A percentile compares a stretch with the other conserved stretches of the same genome.
These are phyloP conservation scores for Pyrus pyrifolia DNA, from an alignment of 306 rosid species.

Conservation along the genomic window DNA sequence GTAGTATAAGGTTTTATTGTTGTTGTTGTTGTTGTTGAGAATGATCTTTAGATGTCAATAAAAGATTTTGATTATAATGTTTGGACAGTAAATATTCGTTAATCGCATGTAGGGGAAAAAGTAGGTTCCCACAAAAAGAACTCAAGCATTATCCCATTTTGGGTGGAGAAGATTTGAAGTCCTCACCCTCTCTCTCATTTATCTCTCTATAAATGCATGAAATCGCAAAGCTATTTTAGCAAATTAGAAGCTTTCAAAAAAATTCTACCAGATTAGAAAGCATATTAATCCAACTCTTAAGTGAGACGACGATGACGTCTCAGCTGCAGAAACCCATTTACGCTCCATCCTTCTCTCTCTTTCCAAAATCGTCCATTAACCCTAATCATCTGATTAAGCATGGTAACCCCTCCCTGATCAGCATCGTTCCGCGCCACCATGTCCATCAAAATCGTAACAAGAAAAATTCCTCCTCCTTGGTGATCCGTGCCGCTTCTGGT, in stretches of 20 bases:
- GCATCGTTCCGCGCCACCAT: not conserved
- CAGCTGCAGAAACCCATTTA: not conserved
- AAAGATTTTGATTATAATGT: too few relatives aligned
- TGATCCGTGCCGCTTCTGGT: not conserved
- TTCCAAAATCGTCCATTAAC: not conserved
- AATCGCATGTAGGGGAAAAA: too few relatives aligned
- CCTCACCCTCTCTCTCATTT: too few relatives aligned
- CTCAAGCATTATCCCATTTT: too few relatives aligned
- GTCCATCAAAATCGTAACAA: not conserved
- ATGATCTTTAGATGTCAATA: too few relatives aligned
- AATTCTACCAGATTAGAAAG: not conserved
- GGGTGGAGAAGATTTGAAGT: too few relatives aligned
- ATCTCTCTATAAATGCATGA: not conserved
- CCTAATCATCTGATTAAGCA: not conserved
- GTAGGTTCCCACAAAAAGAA: too few relatives aligned
- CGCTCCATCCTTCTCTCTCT: not conserved
- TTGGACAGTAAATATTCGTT: too few relatives aligned
- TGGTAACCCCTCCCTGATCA: not conserved
- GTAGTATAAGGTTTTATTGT: too few relatives aligned
- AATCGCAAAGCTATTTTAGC: not conserved
- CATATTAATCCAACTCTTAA: not conserved
- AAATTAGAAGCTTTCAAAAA: not conserved
- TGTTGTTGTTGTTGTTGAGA: too few relatives aligned
- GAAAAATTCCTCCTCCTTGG: not conserved
- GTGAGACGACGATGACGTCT: not conserved